These are phyloP conservation scores for Mrakiaceae sp. DNA, from an alignment of 1,284 basidiomycete species.

Conservation along the genomic window DNA sequence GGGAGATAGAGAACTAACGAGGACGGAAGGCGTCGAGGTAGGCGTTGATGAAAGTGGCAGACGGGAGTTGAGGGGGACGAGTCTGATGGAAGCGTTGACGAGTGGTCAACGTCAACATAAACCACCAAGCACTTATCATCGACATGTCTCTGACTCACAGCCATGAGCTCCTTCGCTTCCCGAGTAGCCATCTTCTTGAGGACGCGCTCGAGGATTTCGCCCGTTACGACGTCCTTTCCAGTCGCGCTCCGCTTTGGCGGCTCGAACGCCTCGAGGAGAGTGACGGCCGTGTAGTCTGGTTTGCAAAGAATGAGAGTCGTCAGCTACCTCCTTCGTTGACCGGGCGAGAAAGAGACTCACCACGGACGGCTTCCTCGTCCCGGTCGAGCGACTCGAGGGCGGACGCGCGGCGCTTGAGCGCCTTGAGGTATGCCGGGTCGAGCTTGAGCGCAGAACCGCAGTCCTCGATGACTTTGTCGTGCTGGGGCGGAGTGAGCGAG, in stretches of 20 bases:
- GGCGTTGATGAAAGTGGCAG: conserved; percentile 83
- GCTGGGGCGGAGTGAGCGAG: conserved; percentile 74
- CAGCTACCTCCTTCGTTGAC: too few species aligned
- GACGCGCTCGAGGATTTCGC: conserved; percentile 79
- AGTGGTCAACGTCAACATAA: background rate
- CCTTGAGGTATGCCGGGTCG: conserved; percentile 84
- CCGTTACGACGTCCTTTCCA: conserved; percentile 55
- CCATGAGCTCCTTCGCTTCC: conserved; percentile 60
- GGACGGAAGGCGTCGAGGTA: conserved; percentile 96
- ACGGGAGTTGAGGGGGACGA: conserved; percentile 76
- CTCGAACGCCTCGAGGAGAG: conserved; percentile 86
- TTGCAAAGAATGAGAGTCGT: too few species aligned
- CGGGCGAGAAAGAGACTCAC: conserved; percentile 36
- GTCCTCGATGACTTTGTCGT: conserved; percentile 77
- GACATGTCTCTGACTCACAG: conserved; percentile 34
- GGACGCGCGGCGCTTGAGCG: conserved; percentile 80
- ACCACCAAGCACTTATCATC: background rate
- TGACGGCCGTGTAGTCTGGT: conserved; percentile 86
- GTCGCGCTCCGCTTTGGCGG: conserved; percentile 9
- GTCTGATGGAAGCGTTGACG: conserved; percentile 35
- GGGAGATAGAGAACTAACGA: conserved; percentile 21
- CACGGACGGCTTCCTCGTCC: conserved; percentile 64
- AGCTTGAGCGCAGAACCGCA: conserved; percentile 80
- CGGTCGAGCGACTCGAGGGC: conserved; percentile 71
- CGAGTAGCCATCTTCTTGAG: conserved; percentile 69